Evolutionary conservation across 2,329 filamentous ascomycete genomes (phyloP), one percentile per base, ranked within the genome.

Genomic region (Pseudohalonectria lignicola): DNA sequence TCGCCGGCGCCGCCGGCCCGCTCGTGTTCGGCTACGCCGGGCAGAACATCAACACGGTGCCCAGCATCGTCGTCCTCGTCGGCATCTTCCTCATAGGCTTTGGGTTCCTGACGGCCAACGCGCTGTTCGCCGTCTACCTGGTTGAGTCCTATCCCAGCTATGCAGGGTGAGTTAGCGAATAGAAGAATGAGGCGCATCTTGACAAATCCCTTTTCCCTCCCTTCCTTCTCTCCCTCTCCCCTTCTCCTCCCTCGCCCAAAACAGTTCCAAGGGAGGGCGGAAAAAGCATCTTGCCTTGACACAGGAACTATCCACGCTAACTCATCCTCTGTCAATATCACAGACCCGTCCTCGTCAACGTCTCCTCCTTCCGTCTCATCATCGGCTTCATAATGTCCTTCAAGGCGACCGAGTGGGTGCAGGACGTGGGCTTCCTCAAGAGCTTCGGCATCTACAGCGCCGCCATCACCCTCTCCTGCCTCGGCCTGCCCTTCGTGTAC

Each of bases 281-380:
- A n/a, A n/a, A n/a, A n/a, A n/a, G n/a, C n/a, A n/a, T n/a, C n/a
- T n/a, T n/a, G n/a, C n/a, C n/a, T n/a, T n/a, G n/a, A n/a, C n/a
- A n/a, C n/a, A n/a, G n/a, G n/a, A n/a, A n/a, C n/a, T n/a, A 39
- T 12, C 18, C 19, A 34, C 31, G 21, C 26, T 36, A 34, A 30
- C 26, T 8, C 12, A 8, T 26, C 12, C 12, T 26, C 12, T 26
- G 23, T 7, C 23, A 26, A 26, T 26, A n/a, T n/a, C n/a, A 10
- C 12, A 37, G 55, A 2, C 51, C 55, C 3, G 53, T 56, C 5
- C 48, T 59, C 12, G 55, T 54, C 15, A 57, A 58, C 35, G 53
- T 57, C 7, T 50, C 49, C 12, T 53, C 50, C 9, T 44, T 56
- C 30, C 48, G 53, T 4, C 46, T 56, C 29, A 45, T 59, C 31